phyloP scores from a whole-genome alignment of 805 yeast species.

The Lipomyces lipofer region DNA sequence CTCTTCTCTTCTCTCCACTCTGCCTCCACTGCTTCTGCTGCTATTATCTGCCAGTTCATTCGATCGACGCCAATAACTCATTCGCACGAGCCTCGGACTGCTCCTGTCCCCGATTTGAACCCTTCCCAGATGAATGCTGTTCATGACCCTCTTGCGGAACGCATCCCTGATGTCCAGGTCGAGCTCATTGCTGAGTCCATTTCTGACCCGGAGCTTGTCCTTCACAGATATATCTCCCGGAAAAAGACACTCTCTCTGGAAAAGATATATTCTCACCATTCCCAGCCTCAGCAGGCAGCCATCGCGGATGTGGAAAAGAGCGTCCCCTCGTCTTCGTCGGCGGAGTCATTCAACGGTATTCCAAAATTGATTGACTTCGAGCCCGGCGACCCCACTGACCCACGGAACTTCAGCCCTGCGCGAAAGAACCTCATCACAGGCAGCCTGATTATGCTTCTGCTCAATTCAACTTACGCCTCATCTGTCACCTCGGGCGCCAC shows the following conservation, averaged over 20 bases:
- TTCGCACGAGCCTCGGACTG: too few species aligned
- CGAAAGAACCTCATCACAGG: constrained; percentile 8
- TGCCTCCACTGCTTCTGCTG: too few species aligned
- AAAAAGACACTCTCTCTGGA: constrained; percentile 5
- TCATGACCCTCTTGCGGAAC: constrained; percentile 14
- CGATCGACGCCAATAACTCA: too few species aligned
- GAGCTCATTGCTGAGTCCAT: constrained; percentile 24
- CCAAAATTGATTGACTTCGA: constrained; percentile 25
- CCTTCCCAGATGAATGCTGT: too few species aligned
- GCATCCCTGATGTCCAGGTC: constrained; percentile 11
- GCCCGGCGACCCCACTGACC: constrained; percentile 25
- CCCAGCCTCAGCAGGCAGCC: too few species aligned
- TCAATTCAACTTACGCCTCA: constrained; percentile 26
- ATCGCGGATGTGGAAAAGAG: too few species aligned
- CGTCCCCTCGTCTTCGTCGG: too few species aligned
- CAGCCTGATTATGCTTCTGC: constrained; percentile 7
- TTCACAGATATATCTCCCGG: constrained; percentile 21
- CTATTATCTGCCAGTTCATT: too few species aligned
- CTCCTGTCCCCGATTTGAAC: too few species aligned
- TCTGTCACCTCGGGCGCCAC: constrained; percentile 25
- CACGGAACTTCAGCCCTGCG: constrained; percentile 15
- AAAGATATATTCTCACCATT: too few species aligned
- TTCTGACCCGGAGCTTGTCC: constrained; percentile 21
- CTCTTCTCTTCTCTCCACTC: too few species aligned
- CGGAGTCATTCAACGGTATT: too few species aligned